Evolutionary conservation across 768 basidiomycete genomes (phyloP).

Genomic region (Rhizopogon vulgaris): DNA sequence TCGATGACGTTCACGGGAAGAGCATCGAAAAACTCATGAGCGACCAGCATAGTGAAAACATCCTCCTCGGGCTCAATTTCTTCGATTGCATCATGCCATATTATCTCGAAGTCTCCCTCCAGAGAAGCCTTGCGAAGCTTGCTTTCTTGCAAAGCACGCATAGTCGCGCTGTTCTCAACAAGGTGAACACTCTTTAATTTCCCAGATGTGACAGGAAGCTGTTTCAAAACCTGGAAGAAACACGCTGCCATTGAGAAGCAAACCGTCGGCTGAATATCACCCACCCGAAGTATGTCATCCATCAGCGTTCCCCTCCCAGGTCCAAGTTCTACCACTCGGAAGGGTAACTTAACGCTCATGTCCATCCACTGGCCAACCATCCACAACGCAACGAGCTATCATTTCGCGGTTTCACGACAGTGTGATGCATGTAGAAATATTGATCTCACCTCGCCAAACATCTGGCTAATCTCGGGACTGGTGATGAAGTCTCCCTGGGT

Average conservation of each 20-base stretch:
- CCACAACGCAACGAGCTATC: slow-evolving; percentile 85
- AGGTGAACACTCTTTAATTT: slow-evolving; percentile 54
- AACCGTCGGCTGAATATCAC: slow-evolving; percentile 17
- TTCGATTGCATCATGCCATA: slow-evolving; percentile 73
- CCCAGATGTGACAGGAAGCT: slow-evolving; percentile 33
- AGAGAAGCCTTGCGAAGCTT: slow-evolving; percentile 35
- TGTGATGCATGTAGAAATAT: neutral
- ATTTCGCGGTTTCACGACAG: neutral
- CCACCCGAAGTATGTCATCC: slow-evolving; percentile 80
- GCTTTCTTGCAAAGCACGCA: slow-evolving; percentile 57
- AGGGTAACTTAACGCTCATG: slow-evolving; percentile 37
- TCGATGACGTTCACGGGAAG: slow-evolving; percentile 88
- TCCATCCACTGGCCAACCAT: slow-evolving; percentile 68
- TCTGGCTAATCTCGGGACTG: slow-evolving; percentile 92
- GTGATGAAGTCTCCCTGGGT: slow-evolving; percentile 89
- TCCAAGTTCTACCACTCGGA: slow-evolving; percentile 86
- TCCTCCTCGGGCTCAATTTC: slow-evolving; percentile 48
- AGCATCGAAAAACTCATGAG: slow-evolving; percentile 98
- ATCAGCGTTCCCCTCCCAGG: slow-evolving; percentile 92
- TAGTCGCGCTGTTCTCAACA: slow-evolving; percentile 70
- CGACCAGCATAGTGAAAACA: slow-evolving; percentile 78
- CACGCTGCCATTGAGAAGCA: neutral
- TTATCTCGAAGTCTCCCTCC: slow-evolving; percentile 32
- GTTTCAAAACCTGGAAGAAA: slow-evolving; percentile 41
- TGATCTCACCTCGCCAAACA: slow-evolving; percentile 85